Evolutionary conservation across 345 rosid species (phyloP).

Genomic region (Camelina laxa): DNA sequence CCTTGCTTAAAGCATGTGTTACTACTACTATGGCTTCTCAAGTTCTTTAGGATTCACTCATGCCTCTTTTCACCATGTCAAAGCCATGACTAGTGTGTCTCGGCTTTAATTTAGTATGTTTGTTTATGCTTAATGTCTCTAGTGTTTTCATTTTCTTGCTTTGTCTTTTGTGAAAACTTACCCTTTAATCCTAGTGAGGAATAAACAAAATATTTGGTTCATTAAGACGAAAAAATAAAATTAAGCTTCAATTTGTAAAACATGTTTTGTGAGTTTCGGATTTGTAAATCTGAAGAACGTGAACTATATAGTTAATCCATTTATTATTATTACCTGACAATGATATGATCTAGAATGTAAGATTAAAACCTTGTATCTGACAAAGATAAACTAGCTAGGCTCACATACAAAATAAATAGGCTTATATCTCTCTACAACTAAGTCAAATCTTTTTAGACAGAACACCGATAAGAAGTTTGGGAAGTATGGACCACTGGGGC

Average conservation of each 20-base stretch:
- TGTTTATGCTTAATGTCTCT: background rate
- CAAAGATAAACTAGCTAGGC: too few species aligned
- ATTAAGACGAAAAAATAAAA: background rate
- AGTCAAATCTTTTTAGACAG: too few species aligned
- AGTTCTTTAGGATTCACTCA: slow-evolving; percentile 1
- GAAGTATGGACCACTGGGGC: too few species aligned
- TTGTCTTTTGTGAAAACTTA: background rate
- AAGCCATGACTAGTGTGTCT: slow-evolving; percentile 18
- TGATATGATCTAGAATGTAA: background rate
- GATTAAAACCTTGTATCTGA: background rate
- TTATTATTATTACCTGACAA: background rate
- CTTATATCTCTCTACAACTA: too few species aligned
- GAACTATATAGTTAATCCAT: background rate
- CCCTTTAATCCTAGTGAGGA: background rate
- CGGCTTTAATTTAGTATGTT: slow-evolving; percentile 15
- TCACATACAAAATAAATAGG: too few species aligned
- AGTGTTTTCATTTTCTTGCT: slow-evolving; percentile 9
- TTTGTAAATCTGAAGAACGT: background rate
- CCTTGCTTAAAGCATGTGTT: background rate
- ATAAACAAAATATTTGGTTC: background rate
- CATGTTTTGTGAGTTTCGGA: background rate
- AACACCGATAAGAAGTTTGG: too few species aligned
- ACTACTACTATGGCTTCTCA: background rate
- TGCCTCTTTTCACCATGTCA: slow-evolving; percentile 20
- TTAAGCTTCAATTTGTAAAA: background rate